Evolutionary conservation across 345 rosid genomes (phyloP), one percentile per base, ranked within the genome.

Genomic region (Gossypium bickii): DNA sequence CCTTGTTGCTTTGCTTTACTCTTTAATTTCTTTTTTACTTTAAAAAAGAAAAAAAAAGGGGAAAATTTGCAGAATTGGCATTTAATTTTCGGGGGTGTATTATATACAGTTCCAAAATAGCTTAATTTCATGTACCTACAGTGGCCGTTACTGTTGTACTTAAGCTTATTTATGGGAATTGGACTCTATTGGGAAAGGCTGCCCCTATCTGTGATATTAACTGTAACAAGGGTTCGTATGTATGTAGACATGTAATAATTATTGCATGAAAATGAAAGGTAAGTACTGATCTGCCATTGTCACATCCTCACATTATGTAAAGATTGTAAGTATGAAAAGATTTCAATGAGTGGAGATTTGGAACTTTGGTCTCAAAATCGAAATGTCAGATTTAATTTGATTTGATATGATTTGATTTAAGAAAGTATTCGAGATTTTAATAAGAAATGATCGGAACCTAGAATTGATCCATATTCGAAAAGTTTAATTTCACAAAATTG

Each of bases 131-230:
- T 7, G 25, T 52, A 29, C 72, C 24, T n/a, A 7, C 43, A 20
- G 0, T 0, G 15, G 34, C 44, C 75, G 59, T 72, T 59, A 24
- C 38, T 59, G 16, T 60, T 27, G 76, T 73, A 48, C 68, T 34
- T 47, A 53, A 20, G 12, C 34, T 12, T 76, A 56, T 64, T 82
- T 56, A 53, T 47, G 75, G 80, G 64, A 65, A 77, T 20, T 62
- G 69, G 75, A 61, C 79, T 55, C 51, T n/a, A 15, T 9, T 53
- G 58, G 17, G 24, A 63, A 70, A 53, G 68, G 70, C 78, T 73
- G 76, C 6, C 62, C 79, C 34, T 47, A 34, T 34, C 13, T 16
- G 43, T 13, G 2, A 62, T 2, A 13, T 67, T 67, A 67, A 45
- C 17, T 66, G 57, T 25, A 24, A 48, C 7, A 67, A 27, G 17